These are phyloP conservation scores for Stramenopiles sp. DNA, from an alignment of 352 stramenopile genomes.

Conservation along the genomic window DNA sequence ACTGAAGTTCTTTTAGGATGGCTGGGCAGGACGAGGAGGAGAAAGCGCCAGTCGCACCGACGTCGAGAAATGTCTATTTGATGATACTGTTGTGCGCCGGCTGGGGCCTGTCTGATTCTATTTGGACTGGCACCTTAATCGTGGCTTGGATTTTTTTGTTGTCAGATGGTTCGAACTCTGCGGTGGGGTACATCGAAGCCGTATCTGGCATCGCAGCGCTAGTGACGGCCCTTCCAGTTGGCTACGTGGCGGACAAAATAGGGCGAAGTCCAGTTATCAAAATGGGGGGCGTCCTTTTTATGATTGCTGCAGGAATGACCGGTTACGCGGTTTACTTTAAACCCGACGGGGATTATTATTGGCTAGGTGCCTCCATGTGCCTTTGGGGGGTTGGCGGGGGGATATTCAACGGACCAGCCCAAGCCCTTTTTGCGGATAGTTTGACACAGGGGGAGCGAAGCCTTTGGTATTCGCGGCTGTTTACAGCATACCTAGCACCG, in stretches of 20 bases:
- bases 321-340: constrained; percentile 31
- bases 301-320: constrained; percentile 29
- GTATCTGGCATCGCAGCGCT: constrained; percentile 37
- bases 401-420: constrained; percentile 42
- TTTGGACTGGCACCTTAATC: constrained; percentile 32
- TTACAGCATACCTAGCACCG: constrained; percentile 35
- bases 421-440: constrained; percentile 58
- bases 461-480: constrained; percentile 47
- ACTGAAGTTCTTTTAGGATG: too few relatives aligned
- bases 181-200: constrained; percentile 28
- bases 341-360: constrained; percentile 14
- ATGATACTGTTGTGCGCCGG: constrained; percentile 23
- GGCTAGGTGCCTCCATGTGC: constrained; percentile 29
- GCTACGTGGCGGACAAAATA: constrained; percentile 33
- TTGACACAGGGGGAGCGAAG: constrained; percentile 40
- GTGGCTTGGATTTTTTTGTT: constrained; percentile 23
- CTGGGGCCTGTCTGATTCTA: constrained; percentile 25
- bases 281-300: constrained; percentile 27
- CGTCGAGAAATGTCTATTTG: constrained; percentile 31
- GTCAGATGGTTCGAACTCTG: constrained; percentile 11
- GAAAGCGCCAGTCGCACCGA: too few relatives aligned
- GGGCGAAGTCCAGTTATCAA: constrained; percentile 36
- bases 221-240: constrained; percentile 33
- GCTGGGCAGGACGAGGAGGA: too few relatives aligned
- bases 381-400: constrained; percentile 53